Percentiles rank a stretch among this genome's conserved stretches.
These are phyloP conservation scores for Fusarium keratoplasticum DNA, from an alignment of 2,329 filamentous ascomycete genomes.

Conservation along the genomic window DNA sequence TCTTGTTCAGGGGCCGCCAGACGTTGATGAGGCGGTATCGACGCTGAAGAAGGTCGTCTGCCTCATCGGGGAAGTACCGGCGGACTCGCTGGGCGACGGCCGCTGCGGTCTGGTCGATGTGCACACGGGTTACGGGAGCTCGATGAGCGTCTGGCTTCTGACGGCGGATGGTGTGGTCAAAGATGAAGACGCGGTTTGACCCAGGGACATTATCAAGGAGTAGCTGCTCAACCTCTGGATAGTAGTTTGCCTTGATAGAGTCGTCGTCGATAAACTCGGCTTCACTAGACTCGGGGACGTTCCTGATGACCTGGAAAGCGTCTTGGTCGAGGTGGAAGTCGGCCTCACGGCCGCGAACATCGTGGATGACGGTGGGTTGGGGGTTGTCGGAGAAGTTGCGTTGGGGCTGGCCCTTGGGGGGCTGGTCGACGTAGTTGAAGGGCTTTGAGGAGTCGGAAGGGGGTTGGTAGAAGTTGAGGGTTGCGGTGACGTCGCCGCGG, in stretches of 20 bases:
- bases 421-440: constrained; percentile 75
- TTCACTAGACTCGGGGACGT: constrained; percentile 63
- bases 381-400: constrained; percentile 70
- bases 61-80: constrained; percentile 75
- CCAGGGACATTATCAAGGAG: constrained; percentile 76
- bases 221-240: constrained; percentile 83
- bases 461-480: constrained; percentile 73
- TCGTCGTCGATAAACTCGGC: constrained; percentile 74
- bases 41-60: constrained; percentile 71
- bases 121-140: constrained; percentile 76
- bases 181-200: constrained; percentile 75
- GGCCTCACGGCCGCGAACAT: constrained; percentile 78
- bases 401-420: constrained; percentile 69
- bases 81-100: constrained; percentile 76
- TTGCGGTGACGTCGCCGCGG: constrained; percentile 70
- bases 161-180: constrained; percentile 90
- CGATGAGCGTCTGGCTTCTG: constrained; percentile 68
- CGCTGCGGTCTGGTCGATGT: constrained; percentile 83
- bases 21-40: constrained; percentile 90
- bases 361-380: constrained; percentile 70
- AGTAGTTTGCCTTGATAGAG: constrained; percentile 79
- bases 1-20: constrained; percentile 75
- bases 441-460: constrained; percentile 70
- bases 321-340: constrained; percentile 77
- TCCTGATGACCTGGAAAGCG: constrained; percentile 76